These are phyloP conservation scores for Epicoccum nigrum DNA, from an alignment of 2,329 filamentous ascomycete genomes.

Conservation along the genomic window DNA sequence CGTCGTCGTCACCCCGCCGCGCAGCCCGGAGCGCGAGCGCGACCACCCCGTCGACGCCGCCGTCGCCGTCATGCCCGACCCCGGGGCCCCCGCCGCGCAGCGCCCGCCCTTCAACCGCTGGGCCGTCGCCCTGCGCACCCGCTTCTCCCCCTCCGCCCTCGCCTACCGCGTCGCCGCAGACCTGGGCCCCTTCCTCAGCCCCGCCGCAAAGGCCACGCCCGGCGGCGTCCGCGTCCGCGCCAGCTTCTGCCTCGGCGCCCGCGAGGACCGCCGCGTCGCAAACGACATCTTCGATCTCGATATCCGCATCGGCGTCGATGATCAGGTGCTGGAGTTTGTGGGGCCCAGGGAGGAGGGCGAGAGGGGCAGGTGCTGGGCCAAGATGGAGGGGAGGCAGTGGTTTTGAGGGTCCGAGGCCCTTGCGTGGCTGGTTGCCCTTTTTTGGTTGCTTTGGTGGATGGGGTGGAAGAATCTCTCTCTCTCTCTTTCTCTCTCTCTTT, in stretches of 20 bases:
- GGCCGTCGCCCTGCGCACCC: conserved; percentile 49
- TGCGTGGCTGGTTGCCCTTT: too few species aligned
- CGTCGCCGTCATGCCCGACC: conserved; percentile 34
- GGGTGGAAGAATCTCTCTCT: too few species aligned
- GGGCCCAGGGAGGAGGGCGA: conserved; percentile 55
- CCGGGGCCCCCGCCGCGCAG: conserved; percentile 19
- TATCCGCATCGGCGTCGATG: conserved; percentile 47
- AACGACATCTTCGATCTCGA: conserved; percentile 56
- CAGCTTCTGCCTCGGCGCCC: conserved; percentile 52
- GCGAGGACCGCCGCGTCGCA: conserved; percentile 28
- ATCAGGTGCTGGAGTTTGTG: conserved; percentile 50
- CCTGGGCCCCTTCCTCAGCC: conserved; percentile 50
- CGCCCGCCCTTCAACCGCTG: conserved; percentile 47
- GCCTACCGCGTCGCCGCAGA: conserved; percentile 50
- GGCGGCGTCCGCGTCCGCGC: conserved; percentile 53
- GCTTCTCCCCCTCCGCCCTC: conserved; percentile 49
- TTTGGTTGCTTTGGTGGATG: too few species aligned
- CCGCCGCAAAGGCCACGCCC: conserved; percentile 47
- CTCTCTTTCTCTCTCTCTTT: too few species aligned
- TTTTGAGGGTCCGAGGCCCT: too few species aligned
- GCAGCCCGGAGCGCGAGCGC: conserved; percentile 23
- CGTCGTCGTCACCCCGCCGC: conserved; percentile 40
- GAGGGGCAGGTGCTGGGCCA: conserved; percentile 48
- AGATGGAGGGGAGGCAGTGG: conserved; percentile 53
- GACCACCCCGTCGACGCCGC: conserved; percentile 36